phyloP scores from a whole-genome alignment of 2,329 filamentous ascomycete species.

The Plectosphaerella cucumerina region DNA sequence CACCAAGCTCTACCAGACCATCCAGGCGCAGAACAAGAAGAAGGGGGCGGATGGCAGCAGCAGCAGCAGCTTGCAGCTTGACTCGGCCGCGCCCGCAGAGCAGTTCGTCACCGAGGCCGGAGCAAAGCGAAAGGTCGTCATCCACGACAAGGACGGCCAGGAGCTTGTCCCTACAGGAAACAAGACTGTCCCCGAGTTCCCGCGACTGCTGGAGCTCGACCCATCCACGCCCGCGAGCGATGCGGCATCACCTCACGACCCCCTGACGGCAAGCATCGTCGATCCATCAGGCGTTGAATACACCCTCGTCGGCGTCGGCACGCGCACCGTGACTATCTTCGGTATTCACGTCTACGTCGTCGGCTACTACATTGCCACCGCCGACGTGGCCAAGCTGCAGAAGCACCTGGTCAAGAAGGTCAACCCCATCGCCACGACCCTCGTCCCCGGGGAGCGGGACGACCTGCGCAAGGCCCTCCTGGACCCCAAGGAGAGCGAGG shows the following conservation, averaged over 20 bases:
- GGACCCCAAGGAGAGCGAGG: conserved; percentile 64
- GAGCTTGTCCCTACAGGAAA: conserved; percentile 81
- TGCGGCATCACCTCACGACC: conserved; percentile 15
- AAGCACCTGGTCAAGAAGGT: conserved; percentile 70
- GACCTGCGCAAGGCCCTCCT: conserved; percentile 64
- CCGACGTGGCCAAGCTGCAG: conserved; percentile 79
- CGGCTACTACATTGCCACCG: conserved; percentile 82
- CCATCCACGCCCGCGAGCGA: conserved; percentile 22
- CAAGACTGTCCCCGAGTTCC: conserved; percentile 74
- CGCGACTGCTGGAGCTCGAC: conserved; percentile 64
- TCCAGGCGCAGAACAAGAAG: conserved; percentile 28
- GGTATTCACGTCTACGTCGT: conserved; percentile 92
- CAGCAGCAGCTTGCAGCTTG: conserved; percentile 24
- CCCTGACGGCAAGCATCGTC: conserved; percentile 31
- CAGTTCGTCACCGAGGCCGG: conserved; percentile 45
- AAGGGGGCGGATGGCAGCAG: conserved; percentile 14
- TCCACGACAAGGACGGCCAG: conserved; percentile 63
- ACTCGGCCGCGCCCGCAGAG: conserved; percentile 40
- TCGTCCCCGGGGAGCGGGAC: conserved; percentile 79
- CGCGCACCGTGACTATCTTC: conserved; percentile 86
- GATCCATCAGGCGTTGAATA: conserved; percentile 61
- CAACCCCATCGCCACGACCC: conserved; percentile 73
- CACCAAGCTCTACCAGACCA: conserved; percentile 43
- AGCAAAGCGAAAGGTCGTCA: conserved; percentile 51
- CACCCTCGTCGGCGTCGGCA: conserved; percentile 81